These are phyloP conservation scores for Populus euphratica DNA, from an alignment of 345 rosid species.

Conservation along the genomic window DNA sequence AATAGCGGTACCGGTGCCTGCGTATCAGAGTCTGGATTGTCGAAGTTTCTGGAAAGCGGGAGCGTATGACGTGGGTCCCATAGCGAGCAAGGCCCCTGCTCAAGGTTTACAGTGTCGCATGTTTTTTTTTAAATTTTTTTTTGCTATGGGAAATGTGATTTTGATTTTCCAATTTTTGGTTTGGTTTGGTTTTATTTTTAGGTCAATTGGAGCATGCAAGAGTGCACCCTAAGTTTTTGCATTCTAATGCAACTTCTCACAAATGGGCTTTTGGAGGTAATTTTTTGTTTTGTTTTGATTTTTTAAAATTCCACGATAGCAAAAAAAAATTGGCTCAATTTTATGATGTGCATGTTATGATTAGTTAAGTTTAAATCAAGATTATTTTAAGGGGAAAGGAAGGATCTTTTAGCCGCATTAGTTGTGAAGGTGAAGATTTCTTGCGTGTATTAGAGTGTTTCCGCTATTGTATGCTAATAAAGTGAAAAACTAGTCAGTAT, in stretches of 20 bases:
- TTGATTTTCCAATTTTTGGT: too few relatives aligned
- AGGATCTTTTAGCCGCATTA: background rate
- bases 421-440: background rate
- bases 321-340: background rate
- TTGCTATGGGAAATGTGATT: background rate
- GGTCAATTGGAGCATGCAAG: constrained; percentile 83
- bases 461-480: background rate
- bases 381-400: background rate
- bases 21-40: constrained; percentile 34
- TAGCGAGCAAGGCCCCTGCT: constrained; percentile 14
- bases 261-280: constrained; percentile 99
- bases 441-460: background rate
- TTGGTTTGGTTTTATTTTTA: constrained; percentile 18
- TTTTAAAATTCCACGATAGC: background rate
- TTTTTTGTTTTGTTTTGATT: constrained; percentile 6
- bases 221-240: constrained; percentile 92
- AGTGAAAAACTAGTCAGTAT: background rate
- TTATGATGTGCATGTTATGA: background rate
- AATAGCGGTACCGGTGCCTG: constrained; percentile 18
- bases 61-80: constrained; percentile 27
- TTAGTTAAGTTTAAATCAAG: background rate
- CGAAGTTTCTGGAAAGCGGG: constrained; percentile 95
- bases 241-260: constrained; percentile 98
- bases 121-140: background rate
- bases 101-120: constrained; percentile 29